Base-by-base conservation (phyloP, 2,329 filamentous ascomycete genomes). In the Xylariales sp. region DNA sequence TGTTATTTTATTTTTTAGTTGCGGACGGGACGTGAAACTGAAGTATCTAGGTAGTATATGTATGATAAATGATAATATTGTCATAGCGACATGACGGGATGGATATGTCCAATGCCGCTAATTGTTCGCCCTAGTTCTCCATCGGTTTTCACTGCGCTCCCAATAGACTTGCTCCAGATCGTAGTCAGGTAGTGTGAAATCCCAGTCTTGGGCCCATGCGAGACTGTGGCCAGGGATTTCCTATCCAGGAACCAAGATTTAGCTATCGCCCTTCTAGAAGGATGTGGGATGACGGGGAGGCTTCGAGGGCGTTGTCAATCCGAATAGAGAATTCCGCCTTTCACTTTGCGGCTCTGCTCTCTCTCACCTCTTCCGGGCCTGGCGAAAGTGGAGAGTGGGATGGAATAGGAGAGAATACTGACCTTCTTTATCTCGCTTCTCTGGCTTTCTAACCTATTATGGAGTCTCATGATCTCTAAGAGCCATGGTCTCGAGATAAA, bases 131-230 rank as follows among this genome's bases (percentile, higher is more conserved):
- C 1, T 41, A 14, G 39, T 12, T 14, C 41, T 34, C 53, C 52
- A 63, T 30, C 16, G 23, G 23, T 23, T 23, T 23, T 23, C 23
- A 23, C 23, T 23, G 23, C 23, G 23, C 23, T 23, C 23, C 23
- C 23, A 23, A 23, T 23, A 23, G 23, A 23, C 23, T 23, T 2
- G 23, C 23, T 23, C 23, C 2, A 23, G 62, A 5, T 45, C 14
- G 39, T 62, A 65, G 16, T 55, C 43, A 4, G 63, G 63, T 9
- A 55, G 32, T 41, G 52, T 61, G n/a, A 62, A 62, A 45, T 49
- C 57, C 63, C 57, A 65, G 8, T 49, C 16, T 1, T 30, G 7
- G 43, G 16, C 32, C 34, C 41, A 62, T 1, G 12, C 7, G n/a
- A 39, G 16, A 52, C 59, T 46, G 16, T 34, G 12, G 14, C 5